Evolutionary conservation across 306 rosid species (phyloP), one percentile per base, ranked within the genome.

Genomic region (Vicia villosa): DNA sequence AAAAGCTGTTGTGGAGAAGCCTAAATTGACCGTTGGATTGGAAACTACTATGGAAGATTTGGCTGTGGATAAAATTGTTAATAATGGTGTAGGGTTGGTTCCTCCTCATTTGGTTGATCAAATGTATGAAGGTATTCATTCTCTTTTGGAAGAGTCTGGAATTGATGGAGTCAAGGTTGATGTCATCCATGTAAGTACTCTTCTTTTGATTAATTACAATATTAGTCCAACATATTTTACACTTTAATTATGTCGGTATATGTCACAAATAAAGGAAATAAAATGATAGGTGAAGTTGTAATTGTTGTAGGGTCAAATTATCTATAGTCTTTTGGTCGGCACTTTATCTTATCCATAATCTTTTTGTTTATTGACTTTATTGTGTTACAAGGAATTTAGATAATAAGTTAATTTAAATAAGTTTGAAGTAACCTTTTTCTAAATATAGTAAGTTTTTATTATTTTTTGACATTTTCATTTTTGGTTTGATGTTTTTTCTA

Each of bases 121-220:
- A 55, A 80, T 94, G 98, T 94, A 81, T 9, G 90, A 94, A 59
- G 95, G 98, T 2, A 81, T 94, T 68, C 98, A 94, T 71, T 69
- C 90, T 2, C 90, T 83, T 66, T 64, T 94, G 85, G 85, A 88
- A 4, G 45, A 77, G 0, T 84, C 84, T 0, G 98, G 98, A 6
- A 86, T 94, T 20, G 98, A 94, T 43, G 98, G 98, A 3, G 95
- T 94, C 77, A 94, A 94, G 46, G 91, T 94, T 20, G 98, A 94
- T 69, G 98, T 94, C 45, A 94, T 94, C 54, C 97, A 90, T 26
- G 98, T 90, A 84, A 87, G 95, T 87, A 6, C 14, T 12, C 21
- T 13, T 28, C 20, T 56, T 56, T 56, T 56, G n/a, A n/a, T n/a
- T n/a, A 41, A 41, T 10, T 11, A 40, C 10, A 5, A 1, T 40